A percentile compares a stretch with the other conserved stretches of the same genome.
These are phyloP conservation scores for Cladorrhinum sp. DNA, from an alignment of 2,329 filamentous ascomycete genomes.

Conservation along the genomic window DNA sequence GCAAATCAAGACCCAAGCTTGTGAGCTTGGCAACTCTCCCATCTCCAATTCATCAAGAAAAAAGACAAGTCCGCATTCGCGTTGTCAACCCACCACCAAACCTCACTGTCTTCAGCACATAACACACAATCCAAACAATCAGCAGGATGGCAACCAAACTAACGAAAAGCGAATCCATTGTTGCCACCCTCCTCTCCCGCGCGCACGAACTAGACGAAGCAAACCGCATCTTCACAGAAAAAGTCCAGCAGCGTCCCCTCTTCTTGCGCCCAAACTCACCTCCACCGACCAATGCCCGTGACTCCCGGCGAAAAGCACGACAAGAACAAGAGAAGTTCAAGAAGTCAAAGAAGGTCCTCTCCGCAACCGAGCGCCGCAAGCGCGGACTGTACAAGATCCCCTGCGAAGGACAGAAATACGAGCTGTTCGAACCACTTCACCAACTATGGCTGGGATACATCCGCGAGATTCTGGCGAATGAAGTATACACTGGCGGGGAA, in stretches of 20 bases:
- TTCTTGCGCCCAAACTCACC: slow-evolving; percentile 75
- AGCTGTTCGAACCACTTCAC: slow-evolving; percentile 74
- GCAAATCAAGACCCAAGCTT: background rate
- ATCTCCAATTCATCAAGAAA: background rate
- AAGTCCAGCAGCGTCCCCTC: slow-evolving; percentile 78
- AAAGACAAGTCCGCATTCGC: background rate
- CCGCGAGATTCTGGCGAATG: slow-evolving; percentile 69
- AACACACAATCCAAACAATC: background rate
- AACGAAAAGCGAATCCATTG: slow-evolving; percentile 40
- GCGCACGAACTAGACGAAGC: slow-evolving; percentile 75
- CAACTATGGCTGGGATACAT: slow-evolving; percentile 82
- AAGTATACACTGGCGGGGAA: slow-evolving; percentile 54
- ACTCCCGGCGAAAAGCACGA: slow-evolving; percentile 48
- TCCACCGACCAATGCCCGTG: slow-evolving; percentile 52
- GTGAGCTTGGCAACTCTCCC: background rate
- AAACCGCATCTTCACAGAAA: slow-evolving; percentile 71
- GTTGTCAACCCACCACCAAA: background rate
- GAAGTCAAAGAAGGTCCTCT: slow-evolving; percentile 60
- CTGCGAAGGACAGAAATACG: slow-evolving; percentile 64
- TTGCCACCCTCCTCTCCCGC: slow-evolving; percentile 66
- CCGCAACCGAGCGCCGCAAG: slow-evolving; percentile 71
- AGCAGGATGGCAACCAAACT: background rate
- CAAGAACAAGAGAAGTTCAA: slow-evolving; percentile 45
- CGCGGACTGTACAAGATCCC: slow-evolving; percentile 74
- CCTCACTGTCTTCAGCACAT: background rate